Conservation (phyloP, 2,329 filamentous ascomycete genomes). For the Cryphonectria radicalis region DNA sequence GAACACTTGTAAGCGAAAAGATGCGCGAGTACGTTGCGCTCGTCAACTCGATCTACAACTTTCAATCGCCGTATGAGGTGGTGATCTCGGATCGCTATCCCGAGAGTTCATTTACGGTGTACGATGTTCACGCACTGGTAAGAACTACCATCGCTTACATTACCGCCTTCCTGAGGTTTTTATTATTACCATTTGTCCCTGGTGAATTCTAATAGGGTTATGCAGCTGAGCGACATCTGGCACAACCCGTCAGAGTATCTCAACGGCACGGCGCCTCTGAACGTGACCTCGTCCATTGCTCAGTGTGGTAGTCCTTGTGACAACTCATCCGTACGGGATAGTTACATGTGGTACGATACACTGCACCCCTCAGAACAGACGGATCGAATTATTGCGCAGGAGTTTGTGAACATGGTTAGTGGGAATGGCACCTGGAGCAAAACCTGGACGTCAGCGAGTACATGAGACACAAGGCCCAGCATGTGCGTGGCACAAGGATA, state of each 20-base stretch:
- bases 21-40: slow-evolving; percentile 56
- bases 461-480: not conserved
- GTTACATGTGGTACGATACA: slow-evolving; percentile 59
- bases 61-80: slow-evolving; percentile 53
- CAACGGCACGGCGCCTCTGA: slow-evolving; percentile 55
- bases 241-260: slow-evolving; percentile 55
- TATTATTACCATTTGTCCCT: too few relatives aligned
- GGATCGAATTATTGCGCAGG: slow-evolving; percentile 54
- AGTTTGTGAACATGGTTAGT: slow-evolving; percentile 56
- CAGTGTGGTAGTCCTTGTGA: slow-evolving; percentile 48
- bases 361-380: slow-evolving; percentile 62
- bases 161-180: too few relatives aligned
- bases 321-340: slow-evolving; percentile 44
- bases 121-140: slow-evolving; percentile 57
- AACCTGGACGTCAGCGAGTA: slow-evolving; percentile 20
- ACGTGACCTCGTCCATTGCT: slow-evolving; percentile 54
- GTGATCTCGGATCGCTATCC: slow-evolving; percentile 48
- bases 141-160: slow-evolving; percentile 24
- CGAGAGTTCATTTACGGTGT: slow-evolving; percentile 55
- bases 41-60: slow-evolving; percentile 56
- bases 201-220: too few relatives aligned
- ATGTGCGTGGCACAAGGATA: not conserved
- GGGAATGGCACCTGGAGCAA: slow-evolving; percentile 39
- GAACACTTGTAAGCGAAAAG: slow-evolving; percentile 51
- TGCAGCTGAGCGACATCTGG: slow-evolving; percentile 58